phyloP scores from a whole-genome alignment of 2,329 filamentous ascomycete genomes.

The Lojkania enalia region DNA sequence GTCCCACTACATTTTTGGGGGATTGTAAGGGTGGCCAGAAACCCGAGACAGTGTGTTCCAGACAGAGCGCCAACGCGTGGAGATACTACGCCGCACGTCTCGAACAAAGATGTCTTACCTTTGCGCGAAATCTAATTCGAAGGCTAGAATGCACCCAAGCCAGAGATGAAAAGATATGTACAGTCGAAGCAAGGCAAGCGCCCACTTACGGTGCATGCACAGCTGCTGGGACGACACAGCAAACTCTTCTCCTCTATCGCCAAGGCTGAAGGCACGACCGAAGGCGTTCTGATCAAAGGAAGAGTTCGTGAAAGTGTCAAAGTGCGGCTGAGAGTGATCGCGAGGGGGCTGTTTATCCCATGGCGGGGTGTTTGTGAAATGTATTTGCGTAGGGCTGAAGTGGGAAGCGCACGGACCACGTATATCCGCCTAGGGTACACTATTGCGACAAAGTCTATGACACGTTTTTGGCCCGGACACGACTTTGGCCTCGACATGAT shows the following conservation, averaged over 20 bases:
- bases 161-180: neutral
- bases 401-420: slow-evolving; percentile 8
- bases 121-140: neutral
- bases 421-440: slow-evolving; percentile 1
- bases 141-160: neutral
- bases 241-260: too few species aligned
- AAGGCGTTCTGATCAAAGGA: neutral
- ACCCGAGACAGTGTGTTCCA: too few species aligned
- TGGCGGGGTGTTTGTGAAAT: slow-evolving; percentile 22
- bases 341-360: slow-evolving; percentile 21
- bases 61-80: too few species aligned
- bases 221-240: too few species aligned
- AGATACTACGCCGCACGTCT: too few species aligned
- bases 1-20: too few species aligned
- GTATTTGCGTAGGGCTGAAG: slow-evolving; percentile 6
- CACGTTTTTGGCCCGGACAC: neutral
- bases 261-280: too few species aligned
- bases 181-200: neutral
- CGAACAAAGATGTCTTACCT: too few species aligned
- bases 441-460: neutral
- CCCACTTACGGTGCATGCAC: neutral
- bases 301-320: neutral
- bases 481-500: slow-evolving; percentile 8
- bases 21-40: too few species aligned
- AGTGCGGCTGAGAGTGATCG: slow-evolving; percentile 7